phyloP scores from a whole-genome alignment of 257 asterid species.

The Gentiana macrophylla region DNA sequence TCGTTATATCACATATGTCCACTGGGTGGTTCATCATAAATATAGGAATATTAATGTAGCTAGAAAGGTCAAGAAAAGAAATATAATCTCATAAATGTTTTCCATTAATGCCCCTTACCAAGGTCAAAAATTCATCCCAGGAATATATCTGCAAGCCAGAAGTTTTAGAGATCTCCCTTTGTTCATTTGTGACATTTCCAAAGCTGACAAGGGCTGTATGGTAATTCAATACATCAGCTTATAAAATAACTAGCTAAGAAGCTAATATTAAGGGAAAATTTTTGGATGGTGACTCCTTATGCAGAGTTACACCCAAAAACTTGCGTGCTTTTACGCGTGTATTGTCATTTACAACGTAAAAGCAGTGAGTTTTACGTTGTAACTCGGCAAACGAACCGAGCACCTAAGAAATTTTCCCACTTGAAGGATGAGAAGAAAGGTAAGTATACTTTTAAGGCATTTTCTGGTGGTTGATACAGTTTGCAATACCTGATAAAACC shows the following conservation, averaged over 20 bases:
- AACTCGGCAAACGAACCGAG: no score
- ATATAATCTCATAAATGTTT: neutral
- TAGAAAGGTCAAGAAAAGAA: no score
- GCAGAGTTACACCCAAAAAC: no score
- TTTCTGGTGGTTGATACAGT: conserved; percentile 47
- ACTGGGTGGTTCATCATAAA: no score
- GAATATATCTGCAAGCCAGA: conserved; percentile 45
- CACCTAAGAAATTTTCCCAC: neutral
- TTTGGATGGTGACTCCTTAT: no score
- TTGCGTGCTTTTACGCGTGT: no score
- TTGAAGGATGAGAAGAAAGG: neutral
- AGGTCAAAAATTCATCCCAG: conserved; percentile 69
- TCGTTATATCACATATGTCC: no score
- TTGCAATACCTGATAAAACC: conserved; percentile 42
- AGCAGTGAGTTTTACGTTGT: no score
- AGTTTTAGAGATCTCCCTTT: conserved; percentile 35
- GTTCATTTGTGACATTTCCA: conserved; percentile 44
- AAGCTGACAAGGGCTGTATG: conserved; percentile 62
- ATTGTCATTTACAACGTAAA: neutral
- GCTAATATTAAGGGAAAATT: neutral
- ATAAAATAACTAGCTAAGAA: neutral
- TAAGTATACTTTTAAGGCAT: conserved; percentile 51
- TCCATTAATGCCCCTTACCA: conserved; percentile 33
- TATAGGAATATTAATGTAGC: no score
- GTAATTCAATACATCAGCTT: conserved; percentile 5